A percentile compares a stretch with the other conserved stretches of the same genome.
Evolutionary conservation across 768 basidiomycete species (phyloP).

Genomic region (Rhodosporidiobolus odoratus): DNA sequence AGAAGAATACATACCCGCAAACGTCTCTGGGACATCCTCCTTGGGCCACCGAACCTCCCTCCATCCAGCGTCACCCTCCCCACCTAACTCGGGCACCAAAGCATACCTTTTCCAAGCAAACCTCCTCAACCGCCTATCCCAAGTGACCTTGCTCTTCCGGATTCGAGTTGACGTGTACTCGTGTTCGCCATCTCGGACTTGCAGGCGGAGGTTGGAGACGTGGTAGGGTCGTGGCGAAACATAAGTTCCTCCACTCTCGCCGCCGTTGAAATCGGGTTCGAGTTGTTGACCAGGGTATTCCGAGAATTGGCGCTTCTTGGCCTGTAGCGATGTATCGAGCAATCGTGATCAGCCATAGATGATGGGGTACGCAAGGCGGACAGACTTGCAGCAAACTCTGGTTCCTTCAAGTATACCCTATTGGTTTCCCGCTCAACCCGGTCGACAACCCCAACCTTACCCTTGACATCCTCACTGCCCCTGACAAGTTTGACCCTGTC

Average conservation of each 20-base stretch:
- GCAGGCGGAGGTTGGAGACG: slow-evolving; percentile 37
- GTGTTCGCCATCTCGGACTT: slow-evolving; percentile 20
- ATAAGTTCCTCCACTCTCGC: slow-evolving; percentile 18
- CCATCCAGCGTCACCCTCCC: slow-evolving; percentile 24
- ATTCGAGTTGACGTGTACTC: slow-evolving; percentile 35
- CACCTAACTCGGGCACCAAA: slow-evolving; percentile 24
- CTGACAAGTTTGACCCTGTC: slow-evolving; percentile 38
- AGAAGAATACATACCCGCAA: neutral
- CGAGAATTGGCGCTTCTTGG: slow-evolving; percentile 31
- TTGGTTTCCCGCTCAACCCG: slow-evolving; percentile 38
- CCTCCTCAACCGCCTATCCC: slow-evolving; percentile 25
- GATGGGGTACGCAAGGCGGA: neutral
- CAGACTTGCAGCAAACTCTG: slow-evolving; percentile 34
- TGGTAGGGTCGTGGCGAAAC: slow-evolving; percentile 26
- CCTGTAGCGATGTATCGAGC: neutral
- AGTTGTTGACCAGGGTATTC: slow-evolving; percentile 35
- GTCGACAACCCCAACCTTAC: slow-evolving; percentile 32
- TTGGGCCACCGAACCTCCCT: slow-evolving; percentile 31
- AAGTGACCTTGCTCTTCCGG: slow-evolving; percentile 22
- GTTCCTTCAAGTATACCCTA: slow-evolving; percentile 34
- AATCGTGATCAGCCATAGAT: neutral
- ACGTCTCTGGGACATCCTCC: slow-evolving; percentile 14
- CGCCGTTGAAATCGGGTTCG: slow-evolving; percentile 1
- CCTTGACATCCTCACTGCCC: slow-evolving; percentile 33
- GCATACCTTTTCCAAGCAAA: slow-evolving; percentile 36